Conservation (phyloP, 1,284 basidiomycete genomes). For the Heliocybe sulcata region DNA sequence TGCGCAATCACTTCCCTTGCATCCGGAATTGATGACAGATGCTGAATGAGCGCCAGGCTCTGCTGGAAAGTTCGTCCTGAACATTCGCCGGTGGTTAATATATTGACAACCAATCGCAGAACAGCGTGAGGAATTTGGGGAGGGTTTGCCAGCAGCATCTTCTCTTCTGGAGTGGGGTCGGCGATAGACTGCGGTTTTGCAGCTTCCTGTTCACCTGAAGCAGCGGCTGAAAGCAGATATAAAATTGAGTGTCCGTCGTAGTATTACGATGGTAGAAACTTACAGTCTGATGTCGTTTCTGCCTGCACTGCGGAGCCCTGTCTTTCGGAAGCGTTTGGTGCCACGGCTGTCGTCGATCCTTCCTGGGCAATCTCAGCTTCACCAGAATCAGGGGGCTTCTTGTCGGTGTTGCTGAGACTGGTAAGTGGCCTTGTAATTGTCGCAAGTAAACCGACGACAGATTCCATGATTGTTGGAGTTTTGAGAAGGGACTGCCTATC, state of each 20-base stretch:
- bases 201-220: slow-evolving; percentile 13
- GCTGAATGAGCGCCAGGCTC: slow-evolving; percentile 83
- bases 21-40: slow-evolving; percentile 82
- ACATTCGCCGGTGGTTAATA: slow-evolving; percentile 90
- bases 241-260: not conserved
- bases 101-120: slow-evolving; percentile 87
- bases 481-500: slow-evolving; percentile 81
- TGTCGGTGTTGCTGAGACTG: slow-evolving; percentile 47
- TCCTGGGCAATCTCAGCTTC: slow-evolving; percentile 9
- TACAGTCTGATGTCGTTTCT: not conserved
- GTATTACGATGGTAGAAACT: not conserved
- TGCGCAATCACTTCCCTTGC: slow-evolving; percentile 82
- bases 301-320: not conserved
- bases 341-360: not conserved
- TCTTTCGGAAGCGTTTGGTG: not conserved
- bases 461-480: slow-evolving; percentile 87
- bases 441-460: slow-evolving; percentile 79
- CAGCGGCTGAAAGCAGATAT: not conserved
- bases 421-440: slow-evolving; percentile 80
- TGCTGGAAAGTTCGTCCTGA: slow-evolving; percentile 92
- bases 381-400: slow-evolving; percentile 14
- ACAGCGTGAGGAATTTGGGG: slow-evolving; percentile 80
- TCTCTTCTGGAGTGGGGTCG: slow-evolving; percentile 46
- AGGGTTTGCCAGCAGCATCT: slow-evolving; percentile 58
- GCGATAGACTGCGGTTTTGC: slow-evolving; percentile 18